Percentiles rank a stretch among this genome's conserved stretches.
Conservation (phyloP, 225 moss, liverwort and hornwort species). For the Takakia lepidozioides region DNA sequence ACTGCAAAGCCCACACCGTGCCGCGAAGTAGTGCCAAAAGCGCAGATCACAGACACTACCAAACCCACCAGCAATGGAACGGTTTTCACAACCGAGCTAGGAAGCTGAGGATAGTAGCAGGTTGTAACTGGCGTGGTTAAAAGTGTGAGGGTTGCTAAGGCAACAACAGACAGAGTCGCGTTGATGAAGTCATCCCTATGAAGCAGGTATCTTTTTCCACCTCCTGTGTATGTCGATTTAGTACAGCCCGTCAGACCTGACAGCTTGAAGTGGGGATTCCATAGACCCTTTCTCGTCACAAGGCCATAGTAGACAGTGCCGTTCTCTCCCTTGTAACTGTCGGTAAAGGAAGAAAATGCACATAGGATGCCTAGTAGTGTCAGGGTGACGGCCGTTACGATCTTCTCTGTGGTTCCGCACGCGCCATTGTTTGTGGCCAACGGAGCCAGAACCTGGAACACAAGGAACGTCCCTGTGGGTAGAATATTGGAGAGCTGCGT, state of each 20-base stretch:
- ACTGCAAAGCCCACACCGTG: conserved; percentile 56
- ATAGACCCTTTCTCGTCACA: conserved; percentile 32
- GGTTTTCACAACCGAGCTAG: conserved; percentile 32
- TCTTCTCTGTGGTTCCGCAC: conserved; percentile 35
- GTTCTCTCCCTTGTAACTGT: conserved; percentile 25
- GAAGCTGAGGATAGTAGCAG: conserved; percentile 47
- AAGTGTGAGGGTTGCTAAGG: conserved; percentile 39
- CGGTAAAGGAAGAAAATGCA: conserved; percentile 39
- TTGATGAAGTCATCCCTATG: conserved; percentile 24
- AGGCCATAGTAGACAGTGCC: conserved; percentile 50
- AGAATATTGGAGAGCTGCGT: conserved; percentile 47
- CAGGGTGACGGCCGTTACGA: conserved; percentile 29
- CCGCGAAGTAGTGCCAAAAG: conserved; percentile 38
- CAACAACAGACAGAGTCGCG: conserved; percentile 15
- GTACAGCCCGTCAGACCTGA: neutral
- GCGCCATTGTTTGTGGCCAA: conserved; percentile 60
- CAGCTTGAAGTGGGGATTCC: conserved; percentile 24
- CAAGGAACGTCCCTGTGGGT: conserved; percentile 57
- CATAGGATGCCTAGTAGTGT: conserved; percentile 15
- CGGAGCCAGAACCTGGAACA: conserved; percentile 55
- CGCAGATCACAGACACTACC: conserved; percentile 24
- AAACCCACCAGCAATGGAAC: conserved; percentile 44
- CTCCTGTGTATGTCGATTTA: neutral
- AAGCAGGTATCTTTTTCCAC: conserved; percentile 5
- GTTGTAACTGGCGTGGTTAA: conserved; percentile 46